phyloP scores from a whole-genome alignment of 1,284 basidiomycete genomes.

The Puccinia coronata region DNA sequence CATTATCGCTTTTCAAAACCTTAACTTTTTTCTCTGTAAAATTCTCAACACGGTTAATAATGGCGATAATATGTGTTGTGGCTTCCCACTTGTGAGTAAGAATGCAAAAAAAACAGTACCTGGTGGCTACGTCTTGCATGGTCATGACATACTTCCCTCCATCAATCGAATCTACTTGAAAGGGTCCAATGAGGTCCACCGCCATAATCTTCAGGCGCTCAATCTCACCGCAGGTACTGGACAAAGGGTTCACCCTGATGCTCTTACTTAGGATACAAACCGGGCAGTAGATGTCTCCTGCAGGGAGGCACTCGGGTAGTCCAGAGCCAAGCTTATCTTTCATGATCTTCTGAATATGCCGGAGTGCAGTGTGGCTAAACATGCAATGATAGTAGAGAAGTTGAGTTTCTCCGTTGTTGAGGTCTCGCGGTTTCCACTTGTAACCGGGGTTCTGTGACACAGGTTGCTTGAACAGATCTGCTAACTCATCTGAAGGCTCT shows the following conservation, averaged over 20 bases:
- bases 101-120: not conserved
- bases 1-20: slow-evolving; percentile 13
- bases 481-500: no score
- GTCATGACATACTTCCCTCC: not conserved
- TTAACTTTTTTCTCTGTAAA: not conserved
- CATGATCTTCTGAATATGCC: not conserved
- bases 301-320: not conserved
- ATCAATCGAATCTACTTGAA: not conserved
- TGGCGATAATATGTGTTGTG: not conserved
- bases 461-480: no score
- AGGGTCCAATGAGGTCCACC: not conserved
- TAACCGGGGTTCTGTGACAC: not conserved
- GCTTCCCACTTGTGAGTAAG: not conserved
- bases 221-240: no score
- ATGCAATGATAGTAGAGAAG: not conserved
- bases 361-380: not conserved
- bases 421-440: not conserved
- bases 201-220: not conserved
- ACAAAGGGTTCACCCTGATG: not conserved
- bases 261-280: not conserved
- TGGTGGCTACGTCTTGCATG: not conserved
- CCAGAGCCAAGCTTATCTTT: not conserved
- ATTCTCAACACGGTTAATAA: not conserved
- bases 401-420: not conserved
- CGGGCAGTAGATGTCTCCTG: not conserved